Evolutionary conservation across 1,284 basidiomycete species (phyloP), one percentile per base, ranked within the genome.

Genomic region (Irpex sp.): DNA sequence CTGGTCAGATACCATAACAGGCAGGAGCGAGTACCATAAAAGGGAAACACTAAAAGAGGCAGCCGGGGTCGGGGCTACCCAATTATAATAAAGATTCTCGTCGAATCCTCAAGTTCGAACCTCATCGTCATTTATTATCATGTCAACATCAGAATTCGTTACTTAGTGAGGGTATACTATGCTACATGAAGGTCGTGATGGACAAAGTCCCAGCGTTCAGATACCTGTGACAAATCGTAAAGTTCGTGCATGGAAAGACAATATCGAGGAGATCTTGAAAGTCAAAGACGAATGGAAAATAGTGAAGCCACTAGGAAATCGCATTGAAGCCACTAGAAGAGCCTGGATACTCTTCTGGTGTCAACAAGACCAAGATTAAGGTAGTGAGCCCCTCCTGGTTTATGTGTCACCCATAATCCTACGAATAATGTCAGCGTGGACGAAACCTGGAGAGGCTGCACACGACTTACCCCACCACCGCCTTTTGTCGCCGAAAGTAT

Each of bases 401-500:
- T 26, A 26, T 15, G 21, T 17, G 56, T 21, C 19, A 57, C 9
- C 26, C 40, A 34, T 21, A 60, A 13, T 8, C 59, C 59, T 60
- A 37, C 2, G 37, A 9, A 37, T 17, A 60, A 51, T 47, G 21
- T 37, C 48, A 34, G 31, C 31, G 5, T 34, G 31, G 31, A 6
- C 31, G 31, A 34, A 34, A 34, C 5, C 31, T 34, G 31, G 5
- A 34, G 31, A 34, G 31, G 5, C 1, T 34, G 0, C 0, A 34
- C 1, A 7, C 34, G 59, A 59, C 61, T 62, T 19, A 62, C 61
- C 61, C 13, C 61, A 62, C 61, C 61, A 62, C 17, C 57, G 31
- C 57, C 17, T 59, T 4, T 54, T 37, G n/a, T 62, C 61, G 0
- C 61, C 61, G 21, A 62, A 49, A 1, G 58, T 40, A 15, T 62